Evolutionary conservation across 805 yeast genomes (phyloP).

Genomic region (Kazachstania kunashirensis): DNA sequence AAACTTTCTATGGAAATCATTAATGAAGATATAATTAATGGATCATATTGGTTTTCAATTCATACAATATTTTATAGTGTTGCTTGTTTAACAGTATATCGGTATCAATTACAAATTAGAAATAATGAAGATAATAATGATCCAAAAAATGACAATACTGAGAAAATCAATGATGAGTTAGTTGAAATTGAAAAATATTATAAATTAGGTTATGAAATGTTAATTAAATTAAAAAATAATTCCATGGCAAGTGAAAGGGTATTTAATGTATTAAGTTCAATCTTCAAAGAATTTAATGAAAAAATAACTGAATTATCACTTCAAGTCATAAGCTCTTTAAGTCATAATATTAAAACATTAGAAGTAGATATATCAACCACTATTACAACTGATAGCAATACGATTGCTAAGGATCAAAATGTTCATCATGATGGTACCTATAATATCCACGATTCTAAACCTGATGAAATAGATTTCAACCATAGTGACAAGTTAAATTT

Average conservation of each 20-base stretch:
- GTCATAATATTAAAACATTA: no score
- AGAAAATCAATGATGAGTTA: neutral
- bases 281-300: conserved; percentile 67
- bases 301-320: conserved; percentile 20
- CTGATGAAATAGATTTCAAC: no score
- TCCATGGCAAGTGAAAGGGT: conserved; percentile 69
- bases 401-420: no score
- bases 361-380: no score
- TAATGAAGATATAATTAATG: conserved; percentile 57
- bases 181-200: conserved; percentile 48
- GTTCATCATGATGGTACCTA: no score
- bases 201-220: conserved; percentile 57
- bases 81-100: conserved; percentile 67
- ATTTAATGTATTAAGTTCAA: conserved; percentile 60
- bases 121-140: neutral
- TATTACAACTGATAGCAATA: no score
- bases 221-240: conserved; percentile 55
- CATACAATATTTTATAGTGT: conserved; percentile 84
- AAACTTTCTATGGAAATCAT: conserved; percentile 75
- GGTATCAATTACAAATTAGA: conserved; percentile 10
- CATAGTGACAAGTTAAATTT: neutral
- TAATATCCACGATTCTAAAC: no score
- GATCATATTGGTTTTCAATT: conserved; percentile 86
- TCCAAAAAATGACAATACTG: no score
- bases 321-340: conserved; percentile 2